Percentiles rank a stretch among this genome's conserved stretches.
phyloP scores from a whole-genome alignment of 1,139 yeast genomes.

The Martiniozyma asiatica region DNA sequence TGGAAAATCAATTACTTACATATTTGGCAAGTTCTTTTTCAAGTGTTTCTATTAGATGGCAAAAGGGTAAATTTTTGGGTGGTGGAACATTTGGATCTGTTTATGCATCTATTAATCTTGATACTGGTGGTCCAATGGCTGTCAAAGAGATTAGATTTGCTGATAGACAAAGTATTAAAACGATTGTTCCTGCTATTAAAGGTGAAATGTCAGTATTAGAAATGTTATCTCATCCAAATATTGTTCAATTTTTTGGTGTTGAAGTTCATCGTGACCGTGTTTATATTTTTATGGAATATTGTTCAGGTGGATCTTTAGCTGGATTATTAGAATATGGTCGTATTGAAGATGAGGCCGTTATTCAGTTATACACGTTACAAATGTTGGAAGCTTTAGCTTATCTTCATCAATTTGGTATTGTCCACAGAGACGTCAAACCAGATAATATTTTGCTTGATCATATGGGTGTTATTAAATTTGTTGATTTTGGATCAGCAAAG shows the following conservation, averaged over 20 bases:
- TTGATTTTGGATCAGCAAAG: constrained; percentile 96
- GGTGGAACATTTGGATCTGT: constrained; percentile 96
- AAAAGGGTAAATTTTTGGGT: constrained; percentile 86
- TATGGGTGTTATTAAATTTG: constrained; percentile 87
- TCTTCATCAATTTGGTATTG: constrained; percentile 90
- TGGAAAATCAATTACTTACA: constrained; percentile 78
- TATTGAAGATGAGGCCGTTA: constrained; percentile 89
- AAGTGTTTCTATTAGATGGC: constrained; percentile 92
- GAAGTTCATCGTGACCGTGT: constrained; percentile 96
- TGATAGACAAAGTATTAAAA: constrained; percentile 76
- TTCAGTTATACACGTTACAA: constrained; percentile 82
- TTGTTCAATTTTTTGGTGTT: constrained; percentile 92
- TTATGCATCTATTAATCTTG: constrained; percentile 82
- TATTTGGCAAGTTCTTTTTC: constrained; percentile 84
- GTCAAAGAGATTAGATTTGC: constrained; percentile 91
- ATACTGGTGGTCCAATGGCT: constrained; percentile 94
- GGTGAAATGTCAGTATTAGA: constrained; percentile 96
- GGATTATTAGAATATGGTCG: constrained; percentile 78
- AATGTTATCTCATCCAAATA: constrained; percentile 89
- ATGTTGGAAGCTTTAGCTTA: constrained; percentile 94
- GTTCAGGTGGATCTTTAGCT: constrained; percentile 92
- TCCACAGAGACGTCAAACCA: too few species aligned
- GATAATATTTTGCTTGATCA: constrained; percentile 81
- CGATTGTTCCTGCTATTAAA: constrained; percentile 76
- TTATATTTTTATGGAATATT: constrained; percentile 92